Evolutionary conservation across 2,329 filamentous ascomycete species (phyloP), one percentile per base, ranked within the genome.

Genomic region (Metarhizium robertsii): DNA sequence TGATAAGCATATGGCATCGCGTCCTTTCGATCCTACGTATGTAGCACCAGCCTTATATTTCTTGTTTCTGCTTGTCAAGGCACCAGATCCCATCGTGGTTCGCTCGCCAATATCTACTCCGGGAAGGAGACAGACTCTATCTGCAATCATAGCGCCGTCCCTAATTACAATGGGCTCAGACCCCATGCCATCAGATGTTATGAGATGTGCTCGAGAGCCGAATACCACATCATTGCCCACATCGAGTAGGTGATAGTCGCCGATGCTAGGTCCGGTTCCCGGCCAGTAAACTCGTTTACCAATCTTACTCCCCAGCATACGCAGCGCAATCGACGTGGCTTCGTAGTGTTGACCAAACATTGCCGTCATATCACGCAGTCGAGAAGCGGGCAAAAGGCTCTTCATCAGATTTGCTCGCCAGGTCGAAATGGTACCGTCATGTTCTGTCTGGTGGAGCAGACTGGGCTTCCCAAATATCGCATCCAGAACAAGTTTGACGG

Each of bases 181-280:
- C 0, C 79, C 75, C 25, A 63, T 66, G 2, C 73, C 76, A 61
- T 83, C 79, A 0, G 77, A 77, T 1, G 78, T 82, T 34, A 81
- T 65, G 0, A 83, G 61, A 55, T 79, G 73, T 3, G 79, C 75
- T 2, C 79, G 73, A 13, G 79, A 81, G 0, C 80, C 79, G 58
- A 83, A 83, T 10, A 83, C 78, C n/a, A 83, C 79, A 63, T 83
- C 76, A 55, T 81, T 74, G 10, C 80, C 80, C 57, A 83, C 70
- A 29, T 82, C 73, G 11, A 83, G 61, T 1, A 82, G 67, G 58
- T 81, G 76, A 58, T 80, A 82, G 59, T 82, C 77, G 16, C 76
- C 72, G 40, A 81, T 74, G 2, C 66, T 68, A 1, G 79, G 79
- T 0, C 79, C 79, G 16, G 76, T 80, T 8, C 79, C 79, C 3